Base-by-base conservation (phyloP, 2,329 filamentous ascomycete species). In the Epichloe festucae region DNA sequence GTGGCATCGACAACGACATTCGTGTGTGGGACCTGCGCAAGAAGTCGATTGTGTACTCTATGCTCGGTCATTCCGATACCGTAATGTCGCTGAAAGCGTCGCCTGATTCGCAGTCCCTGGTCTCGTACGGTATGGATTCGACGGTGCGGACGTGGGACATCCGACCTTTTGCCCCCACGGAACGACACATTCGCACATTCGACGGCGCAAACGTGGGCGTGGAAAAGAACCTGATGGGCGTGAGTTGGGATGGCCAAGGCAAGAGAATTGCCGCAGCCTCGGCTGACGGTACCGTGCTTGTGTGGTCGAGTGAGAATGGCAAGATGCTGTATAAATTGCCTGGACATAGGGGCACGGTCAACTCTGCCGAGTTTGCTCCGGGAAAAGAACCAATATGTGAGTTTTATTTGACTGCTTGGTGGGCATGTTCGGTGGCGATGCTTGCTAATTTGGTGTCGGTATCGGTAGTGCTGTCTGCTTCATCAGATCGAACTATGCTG, bases 81-180 rank as follows among this genome's bases (percentile, higher is more conserved):
- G 76, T 98, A 56, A 95, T 90, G 3, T 95, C 89, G 12, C 74
- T 98, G 46, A 77, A 86, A 50, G 80, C 97, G n/a, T 96, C 91
- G 2, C 91, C 93, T 0, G 91, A 98, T 65, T 87, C 87, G 40
- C 90, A 96, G 67, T 86, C 85, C 0, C 76, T 98, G 3, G 73
- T 96, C 4, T 97, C 91, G 2, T 93, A 95, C 62, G 85, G 89
- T 7, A 93, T 96, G 75, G 93, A 98, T 67, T 89, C 87, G 19
- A 95, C 91, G 0, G 93, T 90, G 39, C 80, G 87, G 61, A 96
- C 90, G 17, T 98, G 93, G 93, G 91, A 98, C 65, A 87, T 98
- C 49, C 79, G 91, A 58, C 91, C 93, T 0, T 98, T 97, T 69
- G 91, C 93, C 6, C 89, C 93, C 0, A 82, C 85, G 0, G 87